Percentiles rank a stretch among this genome's conserved stretches.
These are phyloP conservation scores for Wickerhamiella parazyma DNA, from an alignment of 805 yeast genomes.

Conservation along the genomic window DNA sequence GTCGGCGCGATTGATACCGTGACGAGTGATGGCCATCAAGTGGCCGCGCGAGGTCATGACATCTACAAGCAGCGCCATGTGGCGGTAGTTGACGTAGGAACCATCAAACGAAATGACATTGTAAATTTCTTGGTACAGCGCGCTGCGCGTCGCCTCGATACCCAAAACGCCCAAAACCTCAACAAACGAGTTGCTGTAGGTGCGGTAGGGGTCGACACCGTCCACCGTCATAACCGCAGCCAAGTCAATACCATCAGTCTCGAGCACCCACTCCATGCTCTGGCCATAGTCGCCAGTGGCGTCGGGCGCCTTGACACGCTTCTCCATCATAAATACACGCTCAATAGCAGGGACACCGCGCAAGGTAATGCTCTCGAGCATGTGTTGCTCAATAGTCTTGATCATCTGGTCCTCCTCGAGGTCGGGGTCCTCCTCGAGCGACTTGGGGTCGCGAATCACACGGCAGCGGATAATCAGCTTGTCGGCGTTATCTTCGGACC, in stretches of 20 bases:
- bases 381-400: slow-evolving; percentile 87
- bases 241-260: slow-evolving; percentile 95
- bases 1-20: slow-evolving; percentile 96
- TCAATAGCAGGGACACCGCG: slow-evolving; percentile 93
- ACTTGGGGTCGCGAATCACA: slow-evolving; percentile 91
- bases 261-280: slow-evolving; percentile 94
- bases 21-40: slow-evolving; percentile 97
- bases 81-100: slow-evolving; percentile 97
- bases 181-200: slow-evolving; percentile 92
- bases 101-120: slow-evolving; percentile 99
- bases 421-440: slow-evolving; percentile 83
- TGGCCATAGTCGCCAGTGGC: slow-evolving; percentile 80
- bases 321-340: slow-evolving; percentile 54
- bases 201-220: slow-evolving; percentile 83
- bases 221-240: slow-evolving; percentile 90
- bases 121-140: slow-evolving; percentile 83
- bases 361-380: slow-evolving; percentile 86
- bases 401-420: slow-evolving; percentile 95
- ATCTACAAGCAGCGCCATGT: slow-evolving; percentile 93
- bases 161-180: slow-evolving; percentile 91
- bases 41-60: slow-evolving; percentile 98
- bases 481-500: slow-evolving; percentile 99
- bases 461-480: slow-evolving; percentile 95
- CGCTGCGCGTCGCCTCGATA: slow-evolving; percentile 95
- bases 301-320: slow-evolving; percentile 31